These are phyloP conservation scores for Yarrowia divulgata DNA, from an alignment of 805 yeast species.

Conservation along the genomic window DNA sequence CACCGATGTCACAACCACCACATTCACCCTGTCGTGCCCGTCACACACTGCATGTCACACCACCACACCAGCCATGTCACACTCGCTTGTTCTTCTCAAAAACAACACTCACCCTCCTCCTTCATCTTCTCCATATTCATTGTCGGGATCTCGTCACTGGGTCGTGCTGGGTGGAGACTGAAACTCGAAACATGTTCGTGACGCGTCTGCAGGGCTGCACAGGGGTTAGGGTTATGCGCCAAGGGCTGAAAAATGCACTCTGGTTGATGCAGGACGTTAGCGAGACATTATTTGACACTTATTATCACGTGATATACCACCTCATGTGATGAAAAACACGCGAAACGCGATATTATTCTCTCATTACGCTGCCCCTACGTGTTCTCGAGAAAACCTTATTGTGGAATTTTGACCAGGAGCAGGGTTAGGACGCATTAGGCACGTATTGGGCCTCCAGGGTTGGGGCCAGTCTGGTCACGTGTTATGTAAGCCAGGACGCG, in stretches of 20 bases:
- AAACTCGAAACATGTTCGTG: background rate
- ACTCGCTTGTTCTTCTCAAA: background rate
- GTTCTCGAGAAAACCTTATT: background rate
- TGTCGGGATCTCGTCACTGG: background rate
- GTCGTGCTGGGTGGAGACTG: slow-evolving; percentile 4
- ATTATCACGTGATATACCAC: background rate
- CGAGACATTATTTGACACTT: too few species aligned
- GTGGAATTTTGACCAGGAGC: background rate
- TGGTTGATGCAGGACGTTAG: background rate
- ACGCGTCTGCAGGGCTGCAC: slow-evolving; percentile 17
- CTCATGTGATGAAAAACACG: background rate
- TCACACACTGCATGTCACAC: background rate
- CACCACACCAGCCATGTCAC: background rate
- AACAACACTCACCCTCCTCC: slow-evolving; percentile 19
- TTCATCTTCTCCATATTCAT: slow-evolving; percentile 29
- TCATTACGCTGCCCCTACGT: background rate
- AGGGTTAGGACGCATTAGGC: background rate
- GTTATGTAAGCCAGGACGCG: too few species aligned
- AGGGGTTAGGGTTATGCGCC: slow-evolving; percentile 11
- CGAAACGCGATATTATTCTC: background rate
- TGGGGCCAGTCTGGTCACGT: too few species aligned
- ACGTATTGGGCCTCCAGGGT: too few species aligned
- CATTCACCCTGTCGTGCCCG: background rate
- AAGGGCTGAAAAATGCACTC: background rate
- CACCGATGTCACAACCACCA: background rate